These are phyloP conservation scores for Phytophthora macrochlamydospora DNA, from an alignment of 352 stramenopile species.

Conservation along the genomic window DNA sequence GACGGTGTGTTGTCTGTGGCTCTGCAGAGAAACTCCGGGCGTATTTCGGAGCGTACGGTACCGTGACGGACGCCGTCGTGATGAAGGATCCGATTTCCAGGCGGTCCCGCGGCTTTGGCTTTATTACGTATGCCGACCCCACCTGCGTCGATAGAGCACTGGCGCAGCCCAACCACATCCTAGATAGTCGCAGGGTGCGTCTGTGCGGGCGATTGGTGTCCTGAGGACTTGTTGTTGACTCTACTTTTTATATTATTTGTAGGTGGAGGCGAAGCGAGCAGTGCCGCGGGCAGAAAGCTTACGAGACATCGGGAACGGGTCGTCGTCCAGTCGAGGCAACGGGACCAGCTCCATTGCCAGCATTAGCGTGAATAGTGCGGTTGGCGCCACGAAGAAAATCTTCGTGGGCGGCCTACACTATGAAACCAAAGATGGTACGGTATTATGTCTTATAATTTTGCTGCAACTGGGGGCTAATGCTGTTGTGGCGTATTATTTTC, in stretches of 20 bases:
- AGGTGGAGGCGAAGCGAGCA: constrained; percentile 93
- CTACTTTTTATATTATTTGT: constrained; percentile 13
- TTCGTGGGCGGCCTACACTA: constrained; percentile 94
- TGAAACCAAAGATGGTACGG: constrained; percentile 92
- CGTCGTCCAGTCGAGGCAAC: constrained; percentile 56
- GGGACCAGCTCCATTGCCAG: constrained; percentile 59
- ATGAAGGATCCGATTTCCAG: constrained; percentile 94
- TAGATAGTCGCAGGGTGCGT: constrained; percentile 80
- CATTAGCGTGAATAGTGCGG: constrained; percentile 53
- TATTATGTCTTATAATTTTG: background rate
- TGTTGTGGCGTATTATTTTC: constrained; percentile 6
- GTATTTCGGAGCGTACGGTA: constrained; percentile 91
- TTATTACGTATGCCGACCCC: constrained; percentile 93
- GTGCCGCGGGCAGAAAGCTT: constrained; percentile 88
- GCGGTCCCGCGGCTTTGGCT: constrained; percentile 91
- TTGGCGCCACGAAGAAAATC: constrained; percentile 91
- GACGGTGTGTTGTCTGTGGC: constrained; percentile 5
- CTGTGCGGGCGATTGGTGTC: background rate
- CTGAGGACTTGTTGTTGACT: background rate
- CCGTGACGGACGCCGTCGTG: constrained; percentile 91
- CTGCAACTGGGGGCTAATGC: constrained; percentile 1
- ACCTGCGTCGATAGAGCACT: constrained; percentile 89
- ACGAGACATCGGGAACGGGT: constrained; percentile 59
- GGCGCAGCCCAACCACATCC: constrained; percentile 88
- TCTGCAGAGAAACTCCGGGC: constrained; percentile 84